These are phyloP conservation scores for Teratosphaeria gauchensis DNA, from an alignment of 2,329 filamentous ascomycete genomes.

Conservation along the genomic window DNA sequence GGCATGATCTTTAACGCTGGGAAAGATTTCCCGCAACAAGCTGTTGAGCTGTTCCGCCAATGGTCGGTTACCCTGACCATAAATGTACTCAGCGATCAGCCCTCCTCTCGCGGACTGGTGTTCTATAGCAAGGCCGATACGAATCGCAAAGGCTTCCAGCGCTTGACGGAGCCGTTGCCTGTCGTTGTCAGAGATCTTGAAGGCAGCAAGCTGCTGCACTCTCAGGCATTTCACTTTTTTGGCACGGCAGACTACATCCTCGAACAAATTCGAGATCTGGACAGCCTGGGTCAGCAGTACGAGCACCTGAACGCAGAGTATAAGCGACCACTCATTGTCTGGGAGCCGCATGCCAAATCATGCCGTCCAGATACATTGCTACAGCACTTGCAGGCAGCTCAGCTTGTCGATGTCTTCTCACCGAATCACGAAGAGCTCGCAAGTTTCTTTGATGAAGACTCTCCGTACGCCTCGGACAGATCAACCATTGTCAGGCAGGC, in stretches of 20 bases:
- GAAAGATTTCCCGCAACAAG: constrained; percentile 12
- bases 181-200: constrained; percentile 9
- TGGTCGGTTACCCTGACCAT: constrained; percentile 15
- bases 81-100: constrained; percentile 4
- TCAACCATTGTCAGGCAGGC: constrained; percentile 12
- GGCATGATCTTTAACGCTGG: constrained; percentile 14
- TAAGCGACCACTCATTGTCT: constrained; percentile 14
- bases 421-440: constrained; percentile 21
- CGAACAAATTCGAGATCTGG: constrained; percentile 7
- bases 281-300: background rate
- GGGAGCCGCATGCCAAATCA: constrained; percentile 21
- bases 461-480: constrained; percentile 6
- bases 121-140: constrained; percentile 12
- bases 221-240: constrained; percentile 18
- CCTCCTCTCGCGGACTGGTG: constrained; percentile 15
- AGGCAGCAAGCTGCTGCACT: constrained; percentile 1
- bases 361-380: constrained; percentile 13
- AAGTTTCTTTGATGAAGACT: constrained; percentile 11
- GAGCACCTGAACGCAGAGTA: background rate
- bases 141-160: constrained; percentile 12
- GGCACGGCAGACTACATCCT: constrained; percentile 11
- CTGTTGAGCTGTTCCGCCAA: constrained; percentile 9
- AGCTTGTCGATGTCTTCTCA: constrained; percentile 18
- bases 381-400: constrained; percentile 9
- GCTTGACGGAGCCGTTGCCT: constrained; percentile 15